Base-by-base conservation (phyloP, 768 basidiomycete species). In the Macrolepiota fuliginosa region DNA sequence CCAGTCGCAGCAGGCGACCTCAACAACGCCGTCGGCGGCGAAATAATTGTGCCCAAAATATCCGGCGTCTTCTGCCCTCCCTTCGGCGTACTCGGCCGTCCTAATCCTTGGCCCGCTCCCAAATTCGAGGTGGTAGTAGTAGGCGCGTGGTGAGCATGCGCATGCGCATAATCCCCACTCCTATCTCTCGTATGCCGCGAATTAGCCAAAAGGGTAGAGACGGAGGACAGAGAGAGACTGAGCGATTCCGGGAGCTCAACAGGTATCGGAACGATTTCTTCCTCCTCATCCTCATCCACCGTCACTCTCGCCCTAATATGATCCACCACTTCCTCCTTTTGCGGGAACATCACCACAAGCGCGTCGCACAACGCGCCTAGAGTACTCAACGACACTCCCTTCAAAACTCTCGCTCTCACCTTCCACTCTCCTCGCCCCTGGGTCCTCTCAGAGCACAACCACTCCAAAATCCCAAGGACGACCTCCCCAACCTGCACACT, bases 1-100 rank as follows among this genome's bases (percentile, higher is more conserved):
- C 89, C 90, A 0, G 89, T 89, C 24, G 86, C 84, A 0, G 86
- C 86, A 0, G 90, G 88, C 0, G 88, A 89, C 40, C 90, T 80
- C 53, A 91, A 75, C 24, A 92, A 66, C 5, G 89, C 84, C 9
- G 85, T 83, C 2, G 89, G 87, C 3, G 89, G 90, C 2, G 89
- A 91, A 24, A 90, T 81, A 4, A 88, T 82, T 36, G 89, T 77
- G 17, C 83, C 86, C 29, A 92, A 73, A 49, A 87, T 80, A 63
- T 86, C 83, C 17, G 84, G 82, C 29, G 80, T 81, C 64, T 80
- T 79, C 9, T 74, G 78, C 4, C 75, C 81, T 32, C 29, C 29
- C 54, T 78, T 80, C 0, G 88, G 88, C 11, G 89, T 89, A 17
- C 81, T 76, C 0, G 85, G 87, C 15, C 61, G 29, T 24, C n/a